Percentiles rank a stretch among this genome's conserved stretches.
Evolutionary conservation across 495 filamentous ascomycete species (phyloP).

Genomic region (Daldinia grandis): DNA sequence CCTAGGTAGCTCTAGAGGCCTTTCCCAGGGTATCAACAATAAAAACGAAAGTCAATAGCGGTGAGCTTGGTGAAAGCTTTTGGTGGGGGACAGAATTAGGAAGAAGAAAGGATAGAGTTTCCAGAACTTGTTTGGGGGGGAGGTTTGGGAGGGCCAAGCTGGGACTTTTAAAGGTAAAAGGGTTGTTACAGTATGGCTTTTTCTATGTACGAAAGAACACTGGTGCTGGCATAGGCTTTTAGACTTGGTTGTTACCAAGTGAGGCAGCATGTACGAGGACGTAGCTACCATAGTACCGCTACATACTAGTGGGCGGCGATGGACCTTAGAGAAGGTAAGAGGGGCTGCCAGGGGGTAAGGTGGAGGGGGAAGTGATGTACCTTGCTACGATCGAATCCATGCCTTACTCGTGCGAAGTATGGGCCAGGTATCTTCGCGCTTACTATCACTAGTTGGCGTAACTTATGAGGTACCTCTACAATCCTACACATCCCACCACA

Average conservation of each 20-base stretch:
- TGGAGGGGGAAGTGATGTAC: constrained; percentile 7
- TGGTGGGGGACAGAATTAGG: constrained; percentile 11
- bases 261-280: constrained; percentile 38
- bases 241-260: constrained; percentile 34
- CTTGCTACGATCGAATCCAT: constrained; percentile 27
- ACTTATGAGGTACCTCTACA: constrained; percentile 20
- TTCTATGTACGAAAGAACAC: constrained; percentile 22
- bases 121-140: constrained; percentile 28
- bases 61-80: constrained; percentile 46
- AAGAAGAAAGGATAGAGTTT: constrained; percentile 36
- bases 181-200: constrained; percentile 19
- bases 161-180: constrained; percentile 28
- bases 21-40: constrained; percentile 32
- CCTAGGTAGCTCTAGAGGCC: not conserved
- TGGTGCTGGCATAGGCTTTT: constrained; percentile 36
- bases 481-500: constrained; percentile 11
- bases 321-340: constrained; percentile 15
- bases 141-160: constrained; percentile 23
- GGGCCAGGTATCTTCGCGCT: constrained; percentile 10
- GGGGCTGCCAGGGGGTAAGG: constrained; percentile 22
- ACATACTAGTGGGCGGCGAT: constrained; percentile 29
- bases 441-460: not conserved
- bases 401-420: constrained; percentile 35
- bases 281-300: constrained; percentile 28
- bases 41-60: constrained; percentile 37